Evolutionary conservation across 2,329 filamentous ascomycete genomes (phyloP), one percentile per base, ranked within the genome.

Genomic region (Hawksworthiomyces lignivorus): DNA sequence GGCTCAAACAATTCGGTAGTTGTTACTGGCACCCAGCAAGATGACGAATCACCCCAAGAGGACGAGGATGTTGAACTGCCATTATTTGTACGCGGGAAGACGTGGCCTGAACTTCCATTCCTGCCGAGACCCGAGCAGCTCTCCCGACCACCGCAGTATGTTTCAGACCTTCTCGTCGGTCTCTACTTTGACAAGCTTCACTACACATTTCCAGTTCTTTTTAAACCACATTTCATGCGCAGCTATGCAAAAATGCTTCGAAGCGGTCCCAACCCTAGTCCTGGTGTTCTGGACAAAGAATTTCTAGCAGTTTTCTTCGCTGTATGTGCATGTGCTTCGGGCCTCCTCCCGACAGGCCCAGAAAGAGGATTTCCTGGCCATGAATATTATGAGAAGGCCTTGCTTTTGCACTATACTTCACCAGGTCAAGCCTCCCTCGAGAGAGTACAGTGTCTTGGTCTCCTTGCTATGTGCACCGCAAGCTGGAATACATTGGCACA

Each of bases 401-500:
- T 53, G n/a, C 41, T 54, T n/a, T 45, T 55, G 20, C 51, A 52
- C 19, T 54, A 55, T 29, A 43, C 54, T 2, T 50, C 52, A 4
- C 49, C 49, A 0, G 56, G 55, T 7, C 53, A 58, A 39, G 54
- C 54, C 2, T 54, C 48, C 4, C 24, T 56, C 0, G 56, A 59
- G 41, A 42, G 47, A 4, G 54, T 57, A 2, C 56, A 59, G 19
- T 59, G 54, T 39, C 45, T 59, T 5, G 54, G 49, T 3, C 39
- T 59, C 7, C 40, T 59, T 3, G 47, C 55, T 3, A 56, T 58
- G 51, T 59, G 55, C 42, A 48, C 51, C 8, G 54, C 52, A 0
- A 52, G 56, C 5, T 59, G 56, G 56, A 58, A 58, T 28, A 58
- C 54, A 1, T 40, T 57, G 11, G 50, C 56, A 1, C 50, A 52